A percentile compares a stretch with the other conserved stretches of the same genome.
Evolutionary conservation across 2,329 filamentous ascomycete genomes (phyloP).

Genomic region (Claviceps sp.): DNA sequence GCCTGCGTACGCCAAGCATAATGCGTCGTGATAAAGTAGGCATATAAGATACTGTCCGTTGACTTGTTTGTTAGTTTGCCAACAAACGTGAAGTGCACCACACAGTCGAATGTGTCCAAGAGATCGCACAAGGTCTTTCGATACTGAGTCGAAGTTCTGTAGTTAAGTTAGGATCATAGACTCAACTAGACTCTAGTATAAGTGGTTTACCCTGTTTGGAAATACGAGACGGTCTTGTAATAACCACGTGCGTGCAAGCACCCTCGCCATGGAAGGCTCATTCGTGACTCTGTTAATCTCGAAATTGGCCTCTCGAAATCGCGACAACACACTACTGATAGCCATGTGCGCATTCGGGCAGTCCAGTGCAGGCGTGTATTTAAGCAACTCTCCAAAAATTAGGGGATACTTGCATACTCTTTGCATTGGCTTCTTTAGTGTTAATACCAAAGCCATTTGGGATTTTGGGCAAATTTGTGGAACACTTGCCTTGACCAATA

Average conservation of each 20-base stretch:
- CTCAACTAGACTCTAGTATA: neutral
- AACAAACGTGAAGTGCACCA: slow-evolving; percentile 71
- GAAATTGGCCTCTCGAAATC: slow-evolving; percentile 59
- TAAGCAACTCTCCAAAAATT: slow-evolving; percentile 71
- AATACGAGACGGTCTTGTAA: slow-evolving; percentile 73
- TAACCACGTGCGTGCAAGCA: slow-evolving; percentile 70
- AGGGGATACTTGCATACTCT: slow-evolving; percentile 84
- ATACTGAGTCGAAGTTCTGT: slow-evolving; percentile 36
- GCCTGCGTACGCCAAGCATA: slow-evolving; percentile 60
- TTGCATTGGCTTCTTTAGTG: slow-evolving; percentile 61
- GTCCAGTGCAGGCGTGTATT: slow-evolving; percentile 70
- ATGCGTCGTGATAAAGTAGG: slow-evolving; percentile 65
- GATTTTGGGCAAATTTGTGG: neutral
- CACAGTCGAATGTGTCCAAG: slow-evolving; percentile 73
- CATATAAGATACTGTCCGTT: slow-evolving; percentile 75
- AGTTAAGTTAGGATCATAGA: slow-evolving; percentile 1
- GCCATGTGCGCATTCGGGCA: slow-evolving; percentile 73
- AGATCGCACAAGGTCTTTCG: slow-evolving; percentile 56
- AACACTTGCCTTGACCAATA: slow-evolving; percentile 67
- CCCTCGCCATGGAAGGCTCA: slow-evolving; percentile 53
- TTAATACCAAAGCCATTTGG: neutral
- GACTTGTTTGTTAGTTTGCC: slow-evolving; percentile 55
- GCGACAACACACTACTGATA: slow-evolving; percentile 58
- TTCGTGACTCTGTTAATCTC: slow-evolving; percentile 79
- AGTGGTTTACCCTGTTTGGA: slow-evolving; percentile 47